Conservation (phyloP, 768 basidiomycete species). For the Suillus occidentalis region DNA sequence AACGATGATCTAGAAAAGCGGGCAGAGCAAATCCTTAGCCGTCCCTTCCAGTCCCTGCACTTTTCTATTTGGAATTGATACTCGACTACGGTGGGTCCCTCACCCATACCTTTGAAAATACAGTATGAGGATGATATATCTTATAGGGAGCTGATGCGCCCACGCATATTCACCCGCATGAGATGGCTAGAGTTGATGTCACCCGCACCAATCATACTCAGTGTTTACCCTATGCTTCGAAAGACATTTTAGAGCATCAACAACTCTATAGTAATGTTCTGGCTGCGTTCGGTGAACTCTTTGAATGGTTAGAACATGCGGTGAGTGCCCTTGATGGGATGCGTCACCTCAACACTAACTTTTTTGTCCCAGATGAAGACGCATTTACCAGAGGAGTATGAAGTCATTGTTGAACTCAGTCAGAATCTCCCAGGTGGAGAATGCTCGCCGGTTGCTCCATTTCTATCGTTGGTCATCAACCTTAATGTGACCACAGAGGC, state of each 20-base stretch:
- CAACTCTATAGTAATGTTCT: background rate
- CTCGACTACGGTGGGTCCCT: background rate
- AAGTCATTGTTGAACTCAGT: background rate
- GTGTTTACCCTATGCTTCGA: background rate
- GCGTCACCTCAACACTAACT: too few relatives aligned
- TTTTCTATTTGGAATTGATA: background rate
- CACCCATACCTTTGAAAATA: background rate
- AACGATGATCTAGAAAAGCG: too few relatives aligned
- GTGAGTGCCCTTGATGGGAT: background rate
- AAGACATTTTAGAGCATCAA: background rate
- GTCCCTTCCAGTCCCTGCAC: background rate
- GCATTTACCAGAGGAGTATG: slow-evolving; percentile 2
- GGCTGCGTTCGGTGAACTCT: background rate
- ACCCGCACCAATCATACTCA: background rate
- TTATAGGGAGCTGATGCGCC: background rate
- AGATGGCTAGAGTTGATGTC: background rate
- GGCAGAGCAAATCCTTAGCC: background rate
- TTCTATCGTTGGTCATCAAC: slow-evolving; percentile 8
- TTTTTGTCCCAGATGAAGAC: background rate
- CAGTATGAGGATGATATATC: background rate
- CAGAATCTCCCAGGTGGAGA: background rate
- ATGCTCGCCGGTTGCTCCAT: background rate
- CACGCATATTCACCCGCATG: background rate
- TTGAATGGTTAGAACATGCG: background rate
- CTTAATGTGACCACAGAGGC: slow-evolving; percentile 9